A percentile compares a stretch with the other conserved stretches of the same genome.
These are phyloP conservation scores for Trichomonas gallinae DNA, from an alignment of 208 protist genomes.

Conservation along the genomic window DNA sequence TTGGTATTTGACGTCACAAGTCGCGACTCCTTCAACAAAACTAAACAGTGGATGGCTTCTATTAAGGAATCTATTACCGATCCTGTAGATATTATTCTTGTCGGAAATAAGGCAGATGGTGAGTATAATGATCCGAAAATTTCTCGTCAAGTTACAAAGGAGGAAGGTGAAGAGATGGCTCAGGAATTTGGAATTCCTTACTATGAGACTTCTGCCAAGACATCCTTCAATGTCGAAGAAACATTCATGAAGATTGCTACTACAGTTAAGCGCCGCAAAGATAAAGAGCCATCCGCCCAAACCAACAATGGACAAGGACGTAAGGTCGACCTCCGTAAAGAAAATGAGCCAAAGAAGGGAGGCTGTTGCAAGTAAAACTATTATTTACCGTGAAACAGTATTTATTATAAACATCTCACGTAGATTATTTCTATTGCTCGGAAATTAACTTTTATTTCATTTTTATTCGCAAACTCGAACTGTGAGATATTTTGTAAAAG, in stretches of 20 bases:
- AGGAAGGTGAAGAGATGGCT: not conserved
- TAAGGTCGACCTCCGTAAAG: not conserved
- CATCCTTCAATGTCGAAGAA: not conserved
- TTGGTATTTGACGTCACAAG: constrained; percentile 63
- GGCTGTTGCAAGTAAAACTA: not conserved
- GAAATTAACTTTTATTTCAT: no score
- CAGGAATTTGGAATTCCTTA: not conserved
- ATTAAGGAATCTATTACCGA: constrained; percentile 89
- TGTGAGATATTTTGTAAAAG: no score
- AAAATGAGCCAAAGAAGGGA: not conserved
- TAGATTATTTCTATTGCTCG: no score
- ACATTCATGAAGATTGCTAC: not conserved
- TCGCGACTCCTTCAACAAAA: constrained; percentile 48
- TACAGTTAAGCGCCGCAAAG: not conserved
- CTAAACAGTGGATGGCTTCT: constrained; percentile 68
- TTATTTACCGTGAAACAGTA: not conserved
- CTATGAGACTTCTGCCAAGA: constrained; percentile 8
- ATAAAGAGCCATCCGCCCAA: not conserved
- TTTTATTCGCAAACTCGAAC: no score
- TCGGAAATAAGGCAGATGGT: constrained; percentile 89
- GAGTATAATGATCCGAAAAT: not conserved
- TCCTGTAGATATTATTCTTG: constrained; percentile 92
- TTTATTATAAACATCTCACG: no score
- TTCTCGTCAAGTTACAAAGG: not conserved
- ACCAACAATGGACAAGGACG: not conserved